A percentile compares a stretch with the other conserved stretches of the same genome.
phyloP scores from a whole-genome alignment of 306 rosid species.

The Vachellia pachyceras region DNA sequence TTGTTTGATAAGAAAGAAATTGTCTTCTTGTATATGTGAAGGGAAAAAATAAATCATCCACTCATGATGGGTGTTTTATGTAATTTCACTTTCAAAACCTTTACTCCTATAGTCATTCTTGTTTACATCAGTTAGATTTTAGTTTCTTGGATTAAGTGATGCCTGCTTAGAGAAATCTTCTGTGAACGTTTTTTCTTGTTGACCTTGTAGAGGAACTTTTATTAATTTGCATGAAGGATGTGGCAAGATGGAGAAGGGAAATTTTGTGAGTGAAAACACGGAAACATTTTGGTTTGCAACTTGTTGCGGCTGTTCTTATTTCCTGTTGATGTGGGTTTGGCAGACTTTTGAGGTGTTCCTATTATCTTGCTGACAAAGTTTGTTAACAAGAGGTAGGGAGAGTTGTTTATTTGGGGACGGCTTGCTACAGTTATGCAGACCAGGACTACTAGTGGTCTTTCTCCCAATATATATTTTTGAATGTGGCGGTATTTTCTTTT shows the following conservation, averaged over 20 bases:
- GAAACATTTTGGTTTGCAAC: background rate
- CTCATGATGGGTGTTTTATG: background rate
- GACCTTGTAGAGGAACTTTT: background rate
- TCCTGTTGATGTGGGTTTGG: background rate
- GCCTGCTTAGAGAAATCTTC: conserved; percentile 1
- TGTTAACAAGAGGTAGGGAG: background rate
- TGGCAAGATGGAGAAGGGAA: background rate
- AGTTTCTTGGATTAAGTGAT: background rate
- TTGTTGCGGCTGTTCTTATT: background rate
- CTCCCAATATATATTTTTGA: background rate
- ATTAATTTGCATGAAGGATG: background rate
- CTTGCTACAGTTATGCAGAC: background rate
- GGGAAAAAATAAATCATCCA: background rate
- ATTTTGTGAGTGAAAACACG: background rate
- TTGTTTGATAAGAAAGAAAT: background rate
- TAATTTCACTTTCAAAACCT: background rate
- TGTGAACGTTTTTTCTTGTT: background rate
- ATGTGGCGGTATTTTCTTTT: background rate
- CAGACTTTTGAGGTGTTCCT: conserved; percentile 9
- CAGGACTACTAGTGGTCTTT: background rate
- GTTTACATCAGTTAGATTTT: background rate
- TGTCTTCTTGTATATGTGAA: conserved; percentile 9
- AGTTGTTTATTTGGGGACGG: conserved; percentile 9
- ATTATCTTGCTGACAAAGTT: background rate
- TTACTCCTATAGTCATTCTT: background rate